Conservation (phyloP, 805 yeast genomes). For the Wickerhamiella shivajii region DNA sequence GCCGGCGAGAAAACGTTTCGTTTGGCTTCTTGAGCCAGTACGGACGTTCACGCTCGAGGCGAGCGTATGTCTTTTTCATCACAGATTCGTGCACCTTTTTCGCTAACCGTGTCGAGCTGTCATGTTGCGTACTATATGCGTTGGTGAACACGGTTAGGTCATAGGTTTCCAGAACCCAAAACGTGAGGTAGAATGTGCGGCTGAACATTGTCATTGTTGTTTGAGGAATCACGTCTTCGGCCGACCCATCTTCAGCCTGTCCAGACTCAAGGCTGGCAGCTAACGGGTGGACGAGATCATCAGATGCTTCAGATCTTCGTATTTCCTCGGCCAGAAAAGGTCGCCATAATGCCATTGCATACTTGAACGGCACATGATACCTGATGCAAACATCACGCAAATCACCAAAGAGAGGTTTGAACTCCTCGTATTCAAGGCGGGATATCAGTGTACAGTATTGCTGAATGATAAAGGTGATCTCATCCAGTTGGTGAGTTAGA, state of each 20-base stretch:
- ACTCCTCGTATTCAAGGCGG: conserved; percentile 25
- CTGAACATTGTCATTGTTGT: background rate
- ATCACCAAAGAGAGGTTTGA: conserved; percentile 12
- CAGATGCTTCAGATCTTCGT: conserved; percentile 25
- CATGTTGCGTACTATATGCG: background rate
- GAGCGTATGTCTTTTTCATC: background rate
- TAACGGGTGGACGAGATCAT: background rate
- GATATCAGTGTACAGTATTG: conserved; percentile 45
- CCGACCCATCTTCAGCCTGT: background rate
- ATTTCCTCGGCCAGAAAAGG: conserved; percentile 26
- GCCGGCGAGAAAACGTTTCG: background rate
- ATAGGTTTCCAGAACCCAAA: conserved; percentile 62
- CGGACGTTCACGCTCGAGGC: conserved; percentile 1
- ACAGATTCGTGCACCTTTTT: background rate
- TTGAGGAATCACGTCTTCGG: background rate
- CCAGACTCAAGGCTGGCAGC: background rate
- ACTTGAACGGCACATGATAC: conserved; percentile 27
- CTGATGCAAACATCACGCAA: conserved; percentile 16
- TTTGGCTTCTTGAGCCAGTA: conserved; percentile 2
- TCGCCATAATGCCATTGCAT: conserved; percentile 77
- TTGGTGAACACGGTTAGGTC: conserved; percentile 33
- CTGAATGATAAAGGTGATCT: conserved; percentile 49
- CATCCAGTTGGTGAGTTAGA: conserved; percentile 58
- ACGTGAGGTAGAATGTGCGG: conserved; percentile 36
- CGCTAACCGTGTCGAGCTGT: background rate